Evolutionary conservation across 805 yeast genomes (phyloP), one percentile per base, ranked within the genome.

Genomic region (Candida mattraensis): DNA sequence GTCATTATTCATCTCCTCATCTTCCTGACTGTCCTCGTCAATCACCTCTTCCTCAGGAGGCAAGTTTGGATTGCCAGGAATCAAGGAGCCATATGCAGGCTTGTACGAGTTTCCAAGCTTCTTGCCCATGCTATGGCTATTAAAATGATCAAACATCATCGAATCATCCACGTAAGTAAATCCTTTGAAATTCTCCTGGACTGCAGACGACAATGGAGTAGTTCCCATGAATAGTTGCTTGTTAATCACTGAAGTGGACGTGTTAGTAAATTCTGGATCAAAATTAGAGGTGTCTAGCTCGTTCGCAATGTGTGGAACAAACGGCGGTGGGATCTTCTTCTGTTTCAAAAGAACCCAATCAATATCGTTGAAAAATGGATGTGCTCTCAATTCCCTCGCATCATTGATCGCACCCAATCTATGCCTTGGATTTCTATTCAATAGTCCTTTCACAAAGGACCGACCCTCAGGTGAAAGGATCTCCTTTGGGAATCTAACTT

Each of bases 211-310:
- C 45, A 93, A 67, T 20, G 98, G 98, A 4, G 96, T 85, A 17
- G 78, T 68, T 9, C 76, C 80, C 65, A 75, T 58, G 45, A 69
- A 81, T 70, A 70, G 69, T 49, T 79, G 85, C 51, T 78, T 79
- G 52, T 72, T 82, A 59, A 88, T 76, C 24, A 80, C 80, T 7
- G 95, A 82, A 0, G 96, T 87, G 12, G 94, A 82, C 27, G 95
- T 87, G 51, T 81, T 83, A 14, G 99, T 93, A 64, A 93, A 93
- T 63, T 93, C 98, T 5, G 99, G 98, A 59, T 93, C 99, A 63
- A 93, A 93, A 63, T 93, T 93, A 4, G 96, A 86, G 3, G 96
- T 91, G 61, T 93, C 99, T 2, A 93, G 80, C 57, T 93, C 99
- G 25, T 87, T 81, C 7, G 83, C 67, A 46, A 93, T 74, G 58